Evolutionary conservation across 75 land plant species (phyloP), one percentile per base, ranked within the genome.

Genomic region (Picea sitchensis): DNA sequence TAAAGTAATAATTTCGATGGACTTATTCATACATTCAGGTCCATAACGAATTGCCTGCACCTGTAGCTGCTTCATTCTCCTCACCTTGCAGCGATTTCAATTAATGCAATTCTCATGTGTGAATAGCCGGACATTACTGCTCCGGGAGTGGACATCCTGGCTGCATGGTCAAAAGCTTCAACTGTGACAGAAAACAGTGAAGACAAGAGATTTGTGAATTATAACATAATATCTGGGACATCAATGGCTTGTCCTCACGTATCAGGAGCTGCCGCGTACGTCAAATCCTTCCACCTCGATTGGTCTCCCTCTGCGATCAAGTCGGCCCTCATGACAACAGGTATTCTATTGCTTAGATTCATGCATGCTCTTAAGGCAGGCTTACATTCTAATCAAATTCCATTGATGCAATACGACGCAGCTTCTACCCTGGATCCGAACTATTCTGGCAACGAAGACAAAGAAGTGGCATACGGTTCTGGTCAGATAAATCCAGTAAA

Each of bases 161-260:
- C 92, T 13, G 73, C 87, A 23, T 86, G 83, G 79, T 65, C 86
- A 1, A 83, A 81, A 17, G 8, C 77, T 76, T 51, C 62, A 51
- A 51, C 85, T 8, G 59, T 82, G 0, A 84, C 90, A 4, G 83
- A 30, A 44, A 5, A 61, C 2, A 12, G 4, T 17, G 77, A 47
- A 84, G 56, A 63, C 56, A 54, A 36, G 72, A 77, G 88, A 78
- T 4, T 76, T 64, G 36, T 65, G 68, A 13, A 81, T 14, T 76
- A 18, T 23, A 67, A 83, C 78, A 67, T 86, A 18, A 82, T 86
- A 84, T 86, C 88, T 6, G 91, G 91, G 5, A 90, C 92, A 17
- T 90, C 92, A 60, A 90, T 90, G 91, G 81, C 91, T 5, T 87
- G 88, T 57, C 88, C 91, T 14, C 91, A 89, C 58, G 87, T 79